Base-by-base conservation (phyloP, 2,329 filamentous ascomycete genomes). In the Fusarium albosuccineum region DNA sequence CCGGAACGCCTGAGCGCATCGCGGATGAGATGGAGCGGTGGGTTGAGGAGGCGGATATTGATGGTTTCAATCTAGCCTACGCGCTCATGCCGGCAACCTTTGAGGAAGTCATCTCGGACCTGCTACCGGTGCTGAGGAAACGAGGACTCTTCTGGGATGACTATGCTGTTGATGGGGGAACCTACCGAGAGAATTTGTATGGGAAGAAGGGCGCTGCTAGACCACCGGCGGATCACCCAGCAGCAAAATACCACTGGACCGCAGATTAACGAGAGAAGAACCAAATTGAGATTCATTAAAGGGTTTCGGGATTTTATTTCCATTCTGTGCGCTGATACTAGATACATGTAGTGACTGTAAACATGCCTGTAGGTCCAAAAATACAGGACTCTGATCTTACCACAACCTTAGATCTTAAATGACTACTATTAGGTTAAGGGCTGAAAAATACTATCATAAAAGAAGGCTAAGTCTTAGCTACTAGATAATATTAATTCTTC, bases 81-180 rank as follows among this genome's bases (percentile, higher is more conserved):
- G 77, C 75, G 1, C 62, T 80, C 0, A 77, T 81, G 60, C 90
- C 89, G 0, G 83, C 84, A 41, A 89, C 86, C 0, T 92, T 92
- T 74, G 84, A 89, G 58, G 90, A 92, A 64, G 84, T 92, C 1
- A 85, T 90, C 33, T 85, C 90, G 9, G 78, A 90, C 9, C 74
- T 92, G 3, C 68, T 92, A 0, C 89, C 90, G 0, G 90, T 91
- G 65, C 76, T 92, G 27, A 82, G 82, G 42, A 76, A 78, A 22
- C 79, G 90, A 13, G 88, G 88, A 0, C 69, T 89, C 4, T 87
- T 89, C 70, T 87, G 82, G 80, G 80, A 82, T 17, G 80, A 81
- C 29, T 85, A 84, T 42, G 76, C 73, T 1, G 79, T 82, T 0
- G 77, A 80, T 4, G 75, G 78, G 0, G 81, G 81, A 3, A 82